Base-by-base conservation (phyloP, 495 filamentous ascomycete species). In the Aspergillus affinis region DNA sequence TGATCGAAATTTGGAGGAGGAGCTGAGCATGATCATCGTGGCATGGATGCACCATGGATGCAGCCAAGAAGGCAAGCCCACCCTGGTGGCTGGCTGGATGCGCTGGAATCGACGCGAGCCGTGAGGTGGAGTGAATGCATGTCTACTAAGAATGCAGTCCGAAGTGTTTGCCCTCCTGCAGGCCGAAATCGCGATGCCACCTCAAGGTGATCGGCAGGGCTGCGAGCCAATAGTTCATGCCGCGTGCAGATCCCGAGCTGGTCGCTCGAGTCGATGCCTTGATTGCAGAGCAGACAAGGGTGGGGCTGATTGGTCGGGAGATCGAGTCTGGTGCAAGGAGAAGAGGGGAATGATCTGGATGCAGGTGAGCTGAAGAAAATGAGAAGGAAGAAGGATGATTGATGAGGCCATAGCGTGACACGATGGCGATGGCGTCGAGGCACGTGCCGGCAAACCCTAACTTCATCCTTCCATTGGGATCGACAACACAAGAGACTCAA, bases 151-250 rank as follows among this genome's bases (percentile, higher is more conserved):
- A 0, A 8, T 15, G 10, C 9, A 41, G 36, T 2, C 23, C 23
- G 23, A 26, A 26, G 36, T 41, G 36, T 41, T 41, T 41, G 36
- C 36, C 4, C 23, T 2, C 15, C 19, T 6, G 15, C n/a, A 20
- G 23, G 23, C 23, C 23, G 23, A 26, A 26, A 2, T 17, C 51
- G 51, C 12, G 51, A 29, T 27, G 51, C 23, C 23, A 54, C 18
- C 29, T 19, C 27, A 52, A 46, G 32, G 47, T 30, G 58, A 57
- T 54, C 55, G 50, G 60, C 51, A 53, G 55, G 54, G 50, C 51
- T 50, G 56, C 18, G 29, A 51, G 45, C 15, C 54, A 60, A 61
- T 64, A 64, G 62, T 64, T 64, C 54, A 61, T 64, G 62, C 58
- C 48, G 18, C 7, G 19, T 44, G 58, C 27, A 21, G 50, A 49